Evolutionary conservation across 2,329 filamentous ascomycete genomes (phyloP), one percentile per base, ranked within the genome.

Genomic region (Venturia aucupariae): DNA sequence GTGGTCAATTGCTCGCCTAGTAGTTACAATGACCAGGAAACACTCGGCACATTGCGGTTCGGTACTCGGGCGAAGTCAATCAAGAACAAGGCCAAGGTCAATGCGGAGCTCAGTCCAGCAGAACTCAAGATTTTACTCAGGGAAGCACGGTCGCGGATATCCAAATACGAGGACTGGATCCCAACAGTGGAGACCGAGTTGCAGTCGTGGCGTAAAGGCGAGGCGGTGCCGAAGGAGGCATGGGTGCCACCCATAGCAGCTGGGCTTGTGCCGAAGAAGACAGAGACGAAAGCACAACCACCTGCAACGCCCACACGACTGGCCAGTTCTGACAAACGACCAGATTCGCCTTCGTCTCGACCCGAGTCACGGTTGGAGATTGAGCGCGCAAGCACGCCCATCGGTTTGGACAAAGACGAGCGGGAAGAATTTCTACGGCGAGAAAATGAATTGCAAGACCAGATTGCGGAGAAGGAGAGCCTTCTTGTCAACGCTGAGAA

Each of bases 61-160:
- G 94, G 94, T 80, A 95, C 94, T 78, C 84, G 94, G 74, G 94
- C 94, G 65, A 99, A 99, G 81, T 90, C 91, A 0, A 99, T 99
- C 81, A 97, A 97, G 88, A 97, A 97, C 82, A 97, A 97, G 83
- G 94, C 94, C 77, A 99, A 97, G 88, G 89, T 99, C 84, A 99
- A 99, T 74, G 92, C 93, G 57, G 94, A 99, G 77, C 85, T 99
- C 71, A 97, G 93, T 72, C 94, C 94, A 57, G 86, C 92, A 15
- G 94, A 99, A 77, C 86, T 99, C 81, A 99, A 97, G 79, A 83
- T 87, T 61, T 83, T 97, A 72, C 86, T 99, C 74, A 92, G 90
- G 78, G 96, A 96, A 77, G 91, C 92, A 17, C 92, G 96, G 76
- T 86, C 84, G 62, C 92, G 97, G 75, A 88, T 94, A 69, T 90